Base-by-base conservation (phyloP, 371 early-diverging fungal species). In the Mucor circinelloides region DNA sequence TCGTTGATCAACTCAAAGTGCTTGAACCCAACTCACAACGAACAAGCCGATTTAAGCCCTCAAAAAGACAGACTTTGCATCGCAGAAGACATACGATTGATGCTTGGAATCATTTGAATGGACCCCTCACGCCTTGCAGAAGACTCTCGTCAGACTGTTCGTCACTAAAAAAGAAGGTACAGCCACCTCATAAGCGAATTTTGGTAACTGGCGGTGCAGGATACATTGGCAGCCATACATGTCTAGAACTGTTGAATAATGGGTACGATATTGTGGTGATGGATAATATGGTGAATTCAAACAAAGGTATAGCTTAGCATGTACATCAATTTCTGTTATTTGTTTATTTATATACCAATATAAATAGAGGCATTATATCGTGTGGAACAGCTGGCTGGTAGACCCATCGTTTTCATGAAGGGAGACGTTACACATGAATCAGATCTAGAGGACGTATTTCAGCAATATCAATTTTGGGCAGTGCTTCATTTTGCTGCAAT, bases 201-300 rank as follows among this genome's bases (percentile, higher is more conserved):
- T 86, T 96, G 50, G 95, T 96, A 58, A 94, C 95, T 19, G 96
- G 96, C 12, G 96, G 95, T 21, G 91, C 94, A 69, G 96, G 96
- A 5, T 96, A 93, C 73, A 94, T 96, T 66, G 96, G 96, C 27
- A 92, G 93, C 28, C 95, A 95, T 83, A 94, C 95, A 0, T 92
- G 91, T 27, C 71, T 94, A 27, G 93, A 93, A 67, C 85, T 96
- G 8, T 71, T 94, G 63, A 82, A 86, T 34, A 73, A 83, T 15
- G 90, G 91, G 38, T 88, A 85, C 76, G 83, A 89, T 63, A 88
- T 94, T 46, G 91, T 94, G 8, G 91, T 93, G 3, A 84, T 93
- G 66, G 95, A 94, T 72, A 94, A 93, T 70, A 81, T 94, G 71
- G 72, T 83, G 61, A 94, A 94, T 76, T 78, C 84, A 21, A 76